Percentiles rank a stretch among this genome's conserved stretches.
These are phyloP conservation scores for Colletotrichum sp. DNA, from an alignment of 2,329 filamentous ascomycete genomes.

Conservation along the genomic window DNA sequence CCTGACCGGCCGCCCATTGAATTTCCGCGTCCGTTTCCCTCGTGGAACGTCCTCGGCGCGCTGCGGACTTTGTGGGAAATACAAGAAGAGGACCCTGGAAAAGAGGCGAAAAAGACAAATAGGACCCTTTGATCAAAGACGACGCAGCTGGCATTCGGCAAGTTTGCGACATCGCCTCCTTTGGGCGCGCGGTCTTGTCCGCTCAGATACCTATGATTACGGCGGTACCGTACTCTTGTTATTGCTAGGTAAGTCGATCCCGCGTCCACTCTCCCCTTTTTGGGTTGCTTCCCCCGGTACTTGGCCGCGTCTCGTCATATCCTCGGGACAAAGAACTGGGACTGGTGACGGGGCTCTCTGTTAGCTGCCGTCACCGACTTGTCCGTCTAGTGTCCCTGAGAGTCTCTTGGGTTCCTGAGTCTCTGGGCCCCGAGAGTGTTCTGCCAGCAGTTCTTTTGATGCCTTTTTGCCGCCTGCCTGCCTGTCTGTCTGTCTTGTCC, in stretches of 20 bases:
- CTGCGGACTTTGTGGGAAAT: background rate
- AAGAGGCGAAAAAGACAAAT: background rate
- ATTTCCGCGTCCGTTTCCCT: background rate
- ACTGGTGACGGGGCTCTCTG: background rate
- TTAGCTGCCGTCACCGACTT: background rate
- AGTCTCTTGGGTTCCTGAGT: background rate
- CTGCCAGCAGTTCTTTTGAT: background rate
- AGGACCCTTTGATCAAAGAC: background rate
- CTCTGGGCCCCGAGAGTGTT: background rate
- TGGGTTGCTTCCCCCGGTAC: background rate
- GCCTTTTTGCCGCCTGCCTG: background rate
- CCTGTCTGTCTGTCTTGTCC: background rate
- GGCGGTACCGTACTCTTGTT: background rate
- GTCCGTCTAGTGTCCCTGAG: background rate
- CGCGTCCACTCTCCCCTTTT: background rate
- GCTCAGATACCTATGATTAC: background rate
- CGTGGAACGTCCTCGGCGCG: background rate
- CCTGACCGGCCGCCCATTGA: background rate
- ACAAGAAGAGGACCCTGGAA: background rate
- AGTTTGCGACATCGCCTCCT: background rate
- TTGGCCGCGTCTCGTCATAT: conserved; percentile 16
- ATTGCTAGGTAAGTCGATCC: background rate
- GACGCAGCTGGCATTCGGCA: background rate
- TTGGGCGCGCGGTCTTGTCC: background rate
- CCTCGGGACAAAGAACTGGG: conserved; percentile 11